A percentile compares a stretch with the other conserved stretches of the same genome.
phyloP scores from a whole-genome alignment of 148 eudicot genomes.

The Vaccinium darrowii region DNA sequence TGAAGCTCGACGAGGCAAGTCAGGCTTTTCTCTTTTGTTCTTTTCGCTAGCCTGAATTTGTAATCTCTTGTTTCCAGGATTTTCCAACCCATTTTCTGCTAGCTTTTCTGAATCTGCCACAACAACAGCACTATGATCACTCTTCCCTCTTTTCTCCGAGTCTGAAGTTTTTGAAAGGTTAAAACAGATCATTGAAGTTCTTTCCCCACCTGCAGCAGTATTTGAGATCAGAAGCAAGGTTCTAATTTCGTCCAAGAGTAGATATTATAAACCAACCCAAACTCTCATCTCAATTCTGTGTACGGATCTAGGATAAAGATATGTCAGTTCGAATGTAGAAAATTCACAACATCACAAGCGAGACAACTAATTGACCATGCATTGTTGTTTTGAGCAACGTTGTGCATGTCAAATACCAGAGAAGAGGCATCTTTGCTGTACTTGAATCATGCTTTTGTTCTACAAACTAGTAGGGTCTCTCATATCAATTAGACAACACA shows the following conservation, averaged over 20 bases:
- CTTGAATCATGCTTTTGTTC: neutral
- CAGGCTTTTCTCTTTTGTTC: conserved; percentile 10
- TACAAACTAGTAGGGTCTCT: neutral
- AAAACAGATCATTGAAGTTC: conserved; percentile 22
- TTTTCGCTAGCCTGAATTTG: conserved; percentile 7
- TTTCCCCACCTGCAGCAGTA: conserved; percentile 35
- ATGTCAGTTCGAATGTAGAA: neutral
- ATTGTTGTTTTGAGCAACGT: neutral
- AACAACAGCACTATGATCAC: conserved; percentile 21
- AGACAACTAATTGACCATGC: neutral
- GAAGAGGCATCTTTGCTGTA: neutral
- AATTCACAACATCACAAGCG: neutral
- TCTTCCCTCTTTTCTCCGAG: conserved; percentile 35
- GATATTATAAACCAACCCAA: neutral
- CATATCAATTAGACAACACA: neutral
- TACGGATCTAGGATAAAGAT: neutral
- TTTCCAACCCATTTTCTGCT: conserved; percentile 20
- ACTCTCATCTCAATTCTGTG: neutral
- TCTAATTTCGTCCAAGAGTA: neutral
- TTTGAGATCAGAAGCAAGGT: conserved; percentile 2
- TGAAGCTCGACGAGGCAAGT: conserved; percentile 38
- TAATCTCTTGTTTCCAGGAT: conserved; percentile 5
- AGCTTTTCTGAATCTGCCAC: conserved; percentile 34
- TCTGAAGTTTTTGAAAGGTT: conserved; percentile 29
- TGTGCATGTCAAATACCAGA: neutral